Conservation (phyloP, 768 basidiomycete genomes). For the Sistotremastrum suecicum region DNA sequence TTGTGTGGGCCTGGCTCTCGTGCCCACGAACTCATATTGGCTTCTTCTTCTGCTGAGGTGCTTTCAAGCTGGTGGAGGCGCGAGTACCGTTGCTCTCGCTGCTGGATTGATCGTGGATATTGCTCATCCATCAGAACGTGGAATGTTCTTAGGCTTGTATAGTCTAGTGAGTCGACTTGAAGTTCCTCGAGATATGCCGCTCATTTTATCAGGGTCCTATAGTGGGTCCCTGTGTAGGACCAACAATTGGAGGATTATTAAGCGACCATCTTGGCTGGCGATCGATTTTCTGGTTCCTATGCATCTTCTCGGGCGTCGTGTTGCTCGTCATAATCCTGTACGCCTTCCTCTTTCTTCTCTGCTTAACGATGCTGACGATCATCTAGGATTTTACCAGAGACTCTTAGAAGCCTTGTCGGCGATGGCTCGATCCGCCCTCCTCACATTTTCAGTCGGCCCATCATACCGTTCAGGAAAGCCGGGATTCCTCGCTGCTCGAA, state of each 20-base stretch:
- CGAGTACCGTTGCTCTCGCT: conserved; percentile 68
- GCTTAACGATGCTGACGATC: too few species aligned
- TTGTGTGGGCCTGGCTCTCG: conserved; percentile 49
- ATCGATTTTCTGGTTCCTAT: conserved; percentile 51
- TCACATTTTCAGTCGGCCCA: conserved; percentile 13
- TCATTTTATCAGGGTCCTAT: too few species aligned
- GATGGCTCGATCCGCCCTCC: conserved; percentile 27
- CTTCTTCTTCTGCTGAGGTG: conserved; percentile 67
- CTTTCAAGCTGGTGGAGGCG: conserved; percentile 65
- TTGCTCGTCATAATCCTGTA: conserved; percentile 35
- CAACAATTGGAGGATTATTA: conserved; percentile 33
- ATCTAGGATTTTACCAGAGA: conserved; percentile 30
- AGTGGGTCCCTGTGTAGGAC: conserved; percentile 30
- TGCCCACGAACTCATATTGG: conserved; percentile 56
- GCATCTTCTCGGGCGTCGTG: conserved; percentile 31
- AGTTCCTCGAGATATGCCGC: neutral
- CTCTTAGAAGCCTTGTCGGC: conserved; percentile 24
- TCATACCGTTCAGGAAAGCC: conserved; percentile 13
- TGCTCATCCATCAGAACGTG: conserved; percentile 55
- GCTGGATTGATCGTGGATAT: conserved; percentile 75
- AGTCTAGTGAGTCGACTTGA: conserved; percentile 29
- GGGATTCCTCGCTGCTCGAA: neutral
- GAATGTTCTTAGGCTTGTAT: conserved; percentile 59
- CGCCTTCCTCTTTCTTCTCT: conserved; percentile 8
- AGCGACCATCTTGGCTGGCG: conserved; percentile 53